A percentile compares a stretch with the other conserved stretches of the same genome.
These are phyloP conservation scores for Neurospora sp. DNA, from an alignment of 495 filamentous ascomycete genomes.

Conservation along the genomic window DNA sequence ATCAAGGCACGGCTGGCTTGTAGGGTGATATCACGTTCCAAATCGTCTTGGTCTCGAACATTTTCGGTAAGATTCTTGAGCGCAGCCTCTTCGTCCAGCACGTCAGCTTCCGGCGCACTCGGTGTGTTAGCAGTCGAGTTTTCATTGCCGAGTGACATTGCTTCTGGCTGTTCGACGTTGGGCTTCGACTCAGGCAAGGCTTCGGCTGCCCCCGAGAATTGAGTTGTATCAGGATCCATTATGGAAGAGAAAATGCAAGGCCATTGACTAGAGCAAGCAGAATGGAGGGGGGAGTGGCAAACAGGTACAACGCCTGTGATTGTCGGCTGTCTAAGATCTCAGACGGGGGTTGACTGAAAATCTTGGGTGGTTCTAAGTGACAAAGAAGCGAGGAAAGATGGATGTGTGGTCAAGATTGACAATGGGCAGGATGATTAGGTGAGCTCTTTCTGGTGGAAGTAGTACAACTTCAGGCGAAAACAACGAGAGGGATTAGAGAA, in stretches of 20 bases:
- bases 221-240: neutral
- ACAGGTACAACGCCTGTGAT: neutral
- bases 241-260: neutral
- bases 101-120: neutral
- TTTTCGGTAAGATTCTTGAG: constrained; percentile 59
- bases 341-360: neutral
- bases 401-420: neutral
- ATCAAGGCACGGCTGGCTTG: constrained; percentile 69
- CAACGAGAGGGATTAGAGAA: neutral
- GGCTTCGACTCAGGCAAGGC: neutral
- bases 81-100: constrained; percentile 47
- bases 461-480: neutral
- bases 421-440: neutral
- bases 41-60: constrained; percentile 74
- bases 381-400: neutral
- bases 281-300: neutral
- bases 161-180: neutral
- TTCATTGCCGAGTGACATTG: neutral
- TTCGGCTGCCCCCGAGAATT: neutral
- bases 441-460: neutral
- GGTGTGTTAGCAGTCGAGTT: neutral
- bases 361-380: neutral
- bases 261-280: neutral
- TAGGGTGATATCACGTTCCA: constrained; percentile 61
- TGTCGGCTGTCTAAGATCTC: neutral